phyloP scores from a whole-genome alignment of 768 basidiomycete genomes.

The Infundibulicybe gibba region DNA sequence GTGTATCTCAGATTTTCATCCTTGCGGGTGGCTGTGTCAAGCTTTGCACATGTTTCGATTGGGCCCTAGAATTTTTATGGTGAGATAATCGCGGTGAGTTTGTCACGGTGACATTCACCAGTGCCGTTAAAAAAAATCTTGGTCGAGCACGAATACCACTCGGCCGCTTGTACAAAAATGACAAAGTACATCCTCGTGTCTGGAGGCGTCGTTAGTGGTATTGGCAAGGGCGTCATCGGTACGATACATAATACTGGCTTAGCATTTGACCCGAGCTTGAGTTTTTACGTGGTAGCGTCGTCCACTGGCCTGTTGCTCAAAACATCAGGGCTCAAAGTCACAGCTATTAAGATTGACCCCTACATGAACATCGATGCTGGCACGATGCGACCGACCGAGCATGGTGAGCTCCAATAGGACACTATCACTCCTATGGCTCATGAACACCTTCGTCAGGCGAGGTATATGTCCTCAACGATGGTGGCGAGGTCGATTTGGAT shows the following conservation, averaged over 20 bases:
- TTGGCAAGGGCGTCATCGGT: constrained; percentile 99
- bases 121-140: not conserved
- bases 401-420: constrained; percentile 56
- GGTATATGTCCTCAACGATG: constrained; percentile 97
- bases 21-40: too few relatives aligned
- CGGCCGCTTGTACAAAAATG: constrained; percentile 37
- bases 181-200: constrained; percentile 97
- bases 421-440: not conserved
- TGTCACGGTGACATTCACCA: too few relatives aligned
- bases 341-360: constrained; percentile 99
- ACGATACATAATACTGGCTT: constrained; percentile 28
- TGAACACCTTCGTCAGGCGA: constrained; percentile 49
- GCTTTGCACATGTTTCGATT: too few relatives aligned
- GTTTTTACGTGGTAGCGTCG: constrained; percentile 57
- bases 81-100: too few relatives aligned
- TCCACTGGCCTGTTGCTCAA: constrained; percentile 95
- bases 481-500: constrained; percentile 97
- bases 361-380: constrained; percentile 99
- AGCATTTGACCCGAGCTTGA: constrained; percentile 8
- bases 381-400: constrained; percentile 97
- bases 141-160: not conserved
- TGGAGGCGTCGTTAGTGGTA: constrained; percentile 97
- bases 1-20: too few relatives aligned
- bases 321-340: constrained; percentile 93
- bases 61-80: too few relatives aligned